Base-by-base conservation (phyloP, 1,284 basidiomycete species). In the Marasmius fiardii region DNA sequence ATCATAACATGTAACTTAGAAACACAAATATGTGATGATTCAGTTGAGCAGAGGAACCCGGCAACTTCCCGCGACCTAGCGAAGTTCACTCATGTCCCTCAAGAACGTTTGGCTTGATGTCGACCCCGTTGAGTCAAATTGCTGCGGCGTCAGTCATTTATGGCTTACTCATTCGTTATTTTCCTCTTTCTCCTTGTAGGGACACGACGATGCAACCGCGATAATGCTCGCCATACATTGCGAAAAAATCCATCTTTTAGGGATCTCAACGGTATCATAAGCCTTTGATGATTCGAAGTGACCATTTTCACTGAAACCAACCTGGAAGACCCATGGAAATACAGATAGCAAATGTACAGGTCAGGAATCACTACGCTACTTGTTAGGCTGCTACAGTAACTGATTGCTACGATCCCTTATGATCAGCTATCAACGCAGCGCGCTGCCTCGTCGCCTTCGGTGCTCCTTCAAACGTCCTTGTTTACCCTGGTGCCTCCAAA, bases 171-270 rank as follows among this genome's bases (percentile, higher is more conserved):
- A 14, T 45, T 21, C 26, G 43, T 20, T 39, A 18, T 33, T 28
- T n/a, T 37, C 14, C n/a, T 41, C 16, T 4, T 20, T 14, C 39
- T 41, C 39, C n/a, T 7, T n/a, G 20, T 52, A 91, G 89, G 92
- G 92, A 12, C 92, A 94, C 63, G 92, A 93, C 64, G 92, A 93
- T 72, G 91, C 88, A 4, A 85, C 84, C 4, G 90, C 90, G 1
- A 85, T 94, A 55, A 71, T 93, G 64, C 72, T 93, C 16, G 90
- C 90, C 0, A 66, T 88, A 2, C 82, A 91, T 62, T 75, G 77
- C 12, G 74, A 79, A 1, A 77, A 83, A 56, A 77, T 93, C 53
- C 69, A 78, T 33, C 78, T 93, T 14, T 69, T 92, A 3, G 92
- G 92, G 0, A 73, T 94, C n/a, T 93, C 90, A 1, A 90, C 90